A percentile compares a stretch with the other conserved stretches of the same genome.
phyloP scores from a whole-genome alignment of 2,329 filamentous ascomycete species.

The Penicillium sp. region DNA sequence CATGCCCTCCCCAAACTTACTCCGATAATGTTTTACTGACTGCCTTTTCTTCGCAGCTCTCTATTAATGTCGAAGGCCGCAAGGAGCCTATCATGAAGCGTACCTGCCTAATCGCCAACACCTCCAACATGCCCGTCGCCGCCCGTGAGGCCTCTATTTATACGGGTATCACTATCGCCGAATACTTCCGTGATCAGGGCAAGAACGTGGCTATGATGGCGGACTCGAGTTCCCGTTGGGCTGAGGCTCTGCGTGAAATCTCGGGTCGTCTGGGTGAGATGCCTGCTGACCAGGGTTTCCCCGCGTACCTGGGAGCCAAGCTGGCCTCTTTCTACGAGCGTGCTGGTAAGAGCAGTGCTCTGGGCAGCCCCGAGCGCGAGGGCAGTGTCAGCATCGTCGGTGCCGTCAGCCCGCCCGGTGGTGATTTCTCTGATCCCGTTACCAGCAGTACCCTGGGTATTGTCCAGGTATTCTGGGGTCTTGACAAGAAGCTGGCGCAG shows the following conservation, averaged over 20 bases:
- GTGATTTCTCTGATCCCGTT: constrained; percentile 98
- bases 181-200: constrained; percentile 95
- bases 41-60: constrained; percentile 48
- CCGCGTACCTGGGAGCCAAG: constrained; percentile 91
- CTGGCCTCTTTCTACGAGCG: constrained; percentile 98
- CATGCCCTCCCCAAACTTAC: constrained; percentile 4
- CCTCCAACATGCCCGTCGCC: constrained; percentile 98
- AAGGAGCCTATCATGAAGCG: constrained; percentile 99
- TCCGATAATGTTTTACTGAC: constrained; percentile 12
- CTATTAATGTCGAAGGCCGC: constrained; percentile 85
- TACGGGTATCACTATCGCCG: constrained; percentile 86
- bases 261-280: constrained; percentile 98
- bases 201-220: constrained; percentile 99
- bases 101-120: constrained; percentile 95
- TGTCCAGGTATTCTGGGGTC: constrained; percentile 98
- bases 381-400: constrained; percentile 97
- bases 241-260: constrained; percentile 94
- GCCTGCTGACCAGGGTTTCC: constrained; percentile 99
- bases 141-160: constrained; percentile 98
- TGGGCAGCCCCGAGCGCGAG: constrained; percentile 78
- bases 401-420: constrained; percentile 91
- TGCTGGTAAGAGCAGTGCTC: constrained; percentile 73
- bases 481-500: constrained; percentile 98
- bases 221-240: constrained; percentile 95
- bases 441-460: constrained; percentile 89